Percentiles rank a stretch among this genome's conserved stretches.
phyloP scores from a whole-genome alignment of 2,329 filamentous ascomycete genomes.

The Colletotrichum acutatum region DNA sequence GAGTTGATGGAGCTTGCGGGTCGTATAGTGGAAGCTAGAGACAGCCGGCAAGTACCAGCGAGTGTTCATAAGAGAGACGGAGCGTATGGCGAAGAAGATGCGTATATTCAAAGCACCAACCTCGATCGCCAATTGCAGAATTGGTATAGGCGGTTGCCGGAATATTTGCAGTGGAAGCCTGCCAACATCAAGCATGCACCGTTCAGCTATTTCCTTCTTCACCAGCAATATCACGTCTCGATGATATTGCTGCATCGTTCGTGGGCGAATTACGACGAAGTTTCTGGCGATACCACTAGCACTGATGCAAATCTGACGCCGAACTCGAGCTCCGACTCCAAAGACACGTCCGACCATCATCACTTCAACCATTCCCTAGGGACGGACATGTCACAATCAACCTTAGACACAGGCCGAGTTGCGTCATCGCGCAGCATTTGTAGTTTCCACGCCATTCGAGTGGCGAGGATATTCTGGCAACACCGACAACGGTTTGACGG shows the following conservation, averaged over 20 bases:
- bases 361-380: constrained; percentile 39
- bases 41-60: constrained; percentile 48
- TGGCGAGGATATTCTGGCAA: constrained; percentile 65
- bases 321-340: constrained; percentile 37
- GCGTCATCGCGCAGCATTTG: constrained; percentile 62
- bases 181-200: constrained; percentile 60
- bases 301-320: constrained; percentile 47
- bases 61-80: constrained; percentile 41
- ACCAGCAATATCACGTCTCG: constrained; percentile 65
- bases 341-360: constrained; percentile 17
- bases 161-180: constrained; percentile 59
- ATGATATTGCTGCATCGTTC: constrained; percentile 64
- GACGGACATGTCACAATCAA: constrained; percentile 46
- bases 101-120: constrained; percentile 61
- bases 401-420: constrained; percentile 54
- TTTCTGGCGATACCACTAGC: constrained; percentile 44
- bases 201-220: constrained; percentile 64
- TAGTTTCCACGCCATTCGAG: constrained; percentile 64
- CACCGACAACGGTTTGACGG: constrained; percentile 63
- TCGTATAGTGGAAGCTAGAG: constrained; percentile 58
- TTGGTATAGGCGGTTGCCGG: constrained; percentile 64
- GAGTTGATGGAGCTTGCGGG: constrained; percentile 67
- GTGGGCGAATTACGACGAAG: constrained; percentile 61
- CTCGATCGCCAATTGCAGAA: constrained; percentile 64
- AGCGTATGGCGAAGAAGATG: constrained; percentile 53